Evolutionary conservation across 2,329 filamentous ascomycete species (phyloP), one percentile per base, ranked within the genome.

Genomic region (Botrytis byssoidea): DNA sequence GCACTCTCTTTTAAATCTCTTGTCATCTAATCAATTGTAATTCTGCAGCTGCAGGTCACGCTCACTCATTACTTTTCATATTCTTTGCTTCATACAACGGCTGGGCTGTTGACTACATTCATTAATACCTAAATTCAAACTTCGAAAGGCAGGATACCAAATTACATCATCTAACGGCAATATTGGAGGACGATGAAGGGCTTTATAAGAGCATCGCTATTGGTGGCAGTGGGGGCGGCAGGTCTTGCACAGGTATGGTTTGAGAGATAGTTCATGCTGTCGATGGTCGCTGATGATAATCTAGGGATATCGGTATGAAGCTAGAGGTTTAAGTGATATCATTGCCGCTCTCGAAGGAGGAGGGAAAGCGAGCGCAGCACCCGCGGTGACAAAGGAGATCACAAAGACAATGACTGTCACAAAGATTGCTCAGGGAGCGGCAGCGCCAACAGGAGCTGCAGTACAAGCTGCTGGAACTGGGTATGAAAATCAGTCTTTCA

Each of bases 391-490:
- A 20, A 70, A 60, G 22, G 46, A 68, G 16, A 48, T 46, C 69
- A 67, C 67, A 46, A 76, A 74, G 65, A 73, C 76, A 32, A 71
- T 82, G 74, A 84, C 83, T 44, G 78, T 83, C 29, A 84, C 83
- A 18, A 80, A 82, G n/a, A 78, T 77, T 1, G 75, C 70, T 18
- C 78, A 73, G 32, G 77, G 46, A 63, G 42, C 76, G 29, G 78
- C 75, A n/a, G 74, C 72, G 37, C 74, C 71, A 70, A 79, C 78
- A 60, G 72, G 79, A 44, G 65, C 55, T 59, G 55, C 73, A 44
- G 70, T 65, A 48, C 55, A 69, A 20, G 74, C 71, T 46, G 72
- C 61, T 32, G 76, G 69, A 55, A 74, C 67, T 35, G 66, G 55
- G 66, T 70, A 64, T 25, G 71, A 42, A 37, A 22, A 32, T 32